Conservation (phyloP, 176 grass and related monocot species). For the Rhynchospora breviuscula region DNA sequence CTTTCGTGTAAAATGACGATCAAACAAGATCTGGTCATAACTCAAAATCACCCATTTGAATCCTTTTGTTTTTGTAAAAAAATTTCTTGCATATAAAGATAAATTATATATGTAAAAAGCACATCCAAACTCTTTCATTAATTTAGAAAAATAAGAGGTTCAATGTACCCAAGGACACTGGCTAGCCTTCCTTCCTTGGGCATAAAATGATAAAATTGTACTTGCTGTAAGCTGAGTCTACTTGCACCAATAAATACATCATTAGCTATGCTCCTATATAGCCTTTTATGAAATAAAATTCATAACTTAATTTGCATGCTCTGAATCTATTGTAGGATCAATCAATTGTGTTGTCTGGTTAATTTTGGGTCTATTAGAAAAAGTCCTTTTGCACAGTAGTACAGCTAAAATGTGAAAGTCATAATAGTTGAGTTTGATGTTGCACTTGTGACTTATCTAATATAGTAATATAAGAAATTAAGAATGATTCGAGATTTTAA, state of each 20-base stretch:
- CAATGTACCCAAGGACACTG: neutral
- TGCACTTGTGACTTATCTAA: too few relatives aligned
- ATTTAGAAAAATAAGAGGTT: slow-evolving; percentile 1
- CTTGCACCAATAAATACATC: neutral
- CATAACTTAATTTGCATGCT: too few relatives aligned
- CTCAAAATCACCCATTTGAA: neutral
- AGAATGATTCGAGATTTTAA: too few relatives aligned
- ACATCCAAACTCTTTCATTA: neutral
- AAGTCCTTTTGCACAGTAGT: too few relatives aligned
- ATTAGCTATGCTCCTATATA: neutral
- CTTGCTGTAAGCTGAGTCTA: neutral
- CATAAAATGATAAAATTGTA: neutral
- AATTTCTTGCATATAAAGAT: neutral
- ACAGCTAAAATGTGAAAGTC: too few relatives aligned
- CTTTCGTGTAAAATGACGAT: neutral
- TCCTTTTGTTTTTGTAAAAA: neutral
- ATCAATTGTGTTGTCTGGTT: too few relatives aligned
- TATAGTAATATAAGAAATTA: too few relatives aligned
- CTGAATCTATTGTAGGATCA: too few relatives aligned
- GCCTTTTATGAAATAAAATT: too few relatives aligned
- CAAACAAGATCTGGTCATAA: neutral
- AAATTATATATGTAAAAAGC: neutral
- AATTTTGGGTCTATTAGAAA: too few relatives aligned
- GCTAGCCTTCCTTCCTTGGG: neutral
- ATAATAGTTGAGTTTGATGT: too few relatives aligned